A percentile compares a stretch with the other conserved stretches of the same genome.
phyloP scores from a whole-genome alignment of 2,329 filamentous ascomycete species.

The Magnaporthiopsis incrustans region DNA sequence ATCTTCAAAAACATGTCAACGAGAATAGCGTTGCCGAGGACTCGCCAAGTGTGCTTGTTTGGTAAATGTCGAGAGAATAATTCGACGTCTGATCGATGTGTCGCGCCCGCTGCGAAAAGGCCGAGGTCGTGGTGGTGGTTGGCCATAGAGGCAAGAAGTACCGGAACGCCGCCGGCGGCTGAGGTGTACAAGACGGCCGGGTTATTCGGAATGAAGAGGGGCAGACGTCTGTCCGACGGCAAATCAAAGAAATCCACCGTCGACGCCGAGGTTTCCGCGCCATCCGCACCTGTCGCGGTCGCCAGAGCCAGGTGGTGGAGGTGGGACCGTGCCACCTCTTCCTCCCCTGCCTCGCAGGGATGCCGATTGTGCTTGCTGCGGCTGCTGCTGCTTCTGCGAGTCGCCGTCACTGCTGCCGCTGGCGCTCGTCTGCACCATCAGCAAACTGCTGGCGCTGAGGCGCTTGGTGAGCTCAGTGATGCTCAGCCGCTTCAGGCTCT shows the following conservation, averaged over 20 bases:
- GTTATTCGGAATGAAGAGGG: neutral
- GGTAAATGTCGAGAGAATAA: neutral
- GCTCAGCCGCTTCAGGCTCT: conserved; percentile 49
- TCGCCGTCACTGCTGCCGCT: conserved; percentile 41
- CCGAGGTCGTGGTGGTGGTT: neutral
- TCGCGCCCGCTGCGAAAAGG: neutral
- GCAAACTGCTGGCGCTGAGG: conserved; percentile 50
- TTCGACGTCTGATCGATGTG: neutral
- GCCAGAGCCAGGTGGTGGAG: conserved; percentile 21
- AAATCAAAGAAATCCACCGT: conserved; percentile 46
- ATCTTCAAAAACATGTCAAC: neutral
- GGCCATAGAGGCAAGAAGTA: neutral
- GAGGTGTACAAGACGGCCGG: neutral
- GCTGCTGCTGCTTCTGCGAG: conserved; percentile 31
- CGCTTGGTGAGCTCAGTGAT: conserved; percentile 53
- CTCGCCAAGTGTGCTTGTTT: neutral
- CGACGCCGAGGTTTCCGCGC: conserved; percentile 44
- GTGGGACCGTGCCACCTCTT: conserved; percentile 22
- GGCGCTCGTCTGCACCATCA: conserved; percentile 51
- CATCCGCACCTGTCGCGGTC: conserved; percentile 43
- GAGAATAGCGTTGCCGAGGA: neutral
- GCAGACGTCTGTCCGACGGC: no score
- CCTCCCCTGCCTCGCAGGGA: conserved; percentile 21
- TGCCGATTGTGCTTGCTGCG: conserved; percentile 28
- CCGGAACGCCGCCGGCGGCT: neutral